A percentile compares a stretch with the other conserved stretches of the same genome.
phyloP scores from a whole-genome alignment of 2,329 filamentous ascomycete species.

The Chaetomiaceae sp. region DNA sequence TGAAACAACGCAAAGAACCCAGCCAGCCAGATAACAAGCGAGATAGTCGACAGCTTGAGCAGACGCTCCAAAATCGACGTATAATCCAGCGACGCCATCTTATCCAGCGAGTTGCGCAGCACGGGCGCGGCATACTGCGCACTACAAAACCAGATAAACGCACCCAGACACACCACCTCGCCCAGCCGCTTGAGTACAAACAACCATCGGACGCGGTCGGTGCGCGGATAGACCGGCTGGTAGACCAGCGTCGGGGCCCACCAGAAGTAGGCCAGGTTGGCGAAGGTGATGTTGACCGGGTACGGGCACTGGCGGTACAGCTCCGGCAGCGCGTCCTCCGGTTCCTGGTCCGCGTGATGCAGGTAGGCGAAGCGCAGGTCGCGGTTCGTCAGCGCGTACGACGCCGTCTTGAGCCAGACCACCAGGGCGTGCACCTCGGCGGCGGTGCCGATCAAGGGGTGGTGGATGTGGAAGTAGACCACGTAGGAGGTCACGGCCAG shows the following conservation, averaged over 20 bases:
- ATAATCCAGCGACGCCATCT: slow-evolving; percentile 74
- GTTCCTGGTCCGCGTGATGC: slow-evolving; percentile 62
- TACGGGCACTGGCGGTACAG: slow-evolving; percentile 82
- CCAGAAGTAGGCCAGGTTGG: slow-evolving; percentile 93
- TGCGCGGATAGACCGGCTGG: slow-evolving; percentile 91
- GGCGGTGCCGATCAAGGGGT: slow-evolving; percentile 87
- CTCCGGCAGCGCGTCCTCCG: slow-evolving; percentile 66
- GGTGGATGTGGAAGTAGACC: slow-evolving; percentile 87
- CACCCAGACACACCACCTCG: slow-evolving; percentile 70
- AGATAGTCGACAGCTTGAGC: slow-evolving; percentile 93
- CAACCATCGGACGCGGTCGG: slow-evolving; percentile 71
- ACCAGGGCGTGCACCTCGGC: slow-evolving; percentile 89
- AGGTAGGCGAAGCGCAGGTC: slow-evolving; percentile 88
- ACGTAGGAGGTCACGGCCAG: slow-evolving; percentile 74
- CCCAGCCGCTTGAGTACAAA: slow-evolving; percentile 79
- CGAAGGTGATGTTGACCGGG: slow-evolving; percentile 80
- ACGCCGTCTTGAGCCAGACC: slow-evolving; percentile 93
- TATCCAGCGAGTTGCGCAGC: slow-evolving; percentile 81
- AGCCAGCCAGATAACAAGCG: slow-evolving; percentile 91
- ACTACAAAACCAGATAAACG: slow-evolving; percentile 92
- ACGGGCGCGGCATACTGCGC: slow-evolving; percentile 93
- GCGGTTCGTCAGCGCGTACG: slow-evolving; percentile 93
- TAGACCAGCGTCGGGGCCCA: slow-evolving; percentile 95
- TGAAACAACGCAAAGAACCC: slow-evolving; percentile 98
- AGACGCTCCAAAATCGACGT: slow-evolving; percentile 79